Evolutionary conservation across 108 stramenopile species (phyloP).

Genomic region (Fistulifera pelliculosa): DNA sequence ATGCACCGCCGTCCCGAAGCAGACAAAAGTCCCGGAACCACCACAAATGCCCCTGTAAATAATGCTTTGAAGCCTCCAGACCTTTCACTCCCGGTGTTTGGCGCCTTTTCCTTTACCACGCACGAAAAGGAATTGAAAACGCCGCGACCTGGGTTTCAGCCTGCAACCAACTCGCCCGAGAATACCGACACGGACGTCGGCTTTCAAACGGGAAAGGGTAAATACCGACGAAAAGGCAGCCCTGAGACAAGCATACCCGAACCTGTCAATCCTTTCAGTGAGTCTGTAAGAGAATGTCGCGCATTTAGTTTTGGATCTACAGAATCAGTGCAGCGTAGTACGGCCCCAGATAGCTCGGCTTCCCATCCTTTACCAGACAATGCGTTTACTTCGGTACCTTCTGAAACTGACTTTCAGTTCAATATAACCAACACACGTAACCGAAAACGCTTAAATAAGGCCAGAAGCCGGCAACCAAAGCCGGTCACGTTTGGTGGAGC

Average conservation of each 20-base stretch:
- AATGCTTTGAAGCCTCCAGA: no score
- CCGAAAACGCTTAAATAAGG: not conserved
- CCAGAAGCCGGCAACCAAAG: not conserved
- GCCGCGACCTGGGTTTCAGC: no score
- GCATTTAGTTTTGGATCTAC: not conserved
- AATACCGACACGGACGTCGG: no score
- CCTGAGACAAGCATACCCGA: not conserved
- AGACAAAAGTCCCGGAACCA: no score
- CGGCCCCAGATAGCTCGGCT: not conserved
- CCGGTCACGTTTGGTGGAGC: not conserved
- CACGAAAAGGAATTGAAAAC: no score
- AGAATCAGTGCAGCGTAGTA: not conserved
- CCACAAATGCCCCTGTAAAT: no score
- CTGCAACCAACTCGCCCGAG: no score
- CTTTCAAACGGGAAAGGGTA: constrained; percentile 3
- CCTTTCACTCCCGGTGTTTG: no score
- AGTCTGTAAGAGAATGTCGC: not conserved
- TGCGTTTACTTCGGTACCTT: not conserved
- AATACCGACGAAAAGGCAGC: constrained; percentile 4
- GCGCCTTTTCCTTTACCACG: no score
- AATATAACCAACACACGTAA: not conserved
- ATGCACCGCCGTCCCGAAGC: no score
- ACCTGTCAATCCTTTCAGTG: not conserved
- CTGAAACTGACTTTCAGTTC: not conserved
- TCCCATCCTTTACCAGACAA: not conserved